A percentile compares a stretch with the other conserved stretches of the same genome.
These are phyloP conservation scores for Eutrema japonicum DNA, from an alignment of 345 rosid species.

Conservation along the genomic window DNA sequence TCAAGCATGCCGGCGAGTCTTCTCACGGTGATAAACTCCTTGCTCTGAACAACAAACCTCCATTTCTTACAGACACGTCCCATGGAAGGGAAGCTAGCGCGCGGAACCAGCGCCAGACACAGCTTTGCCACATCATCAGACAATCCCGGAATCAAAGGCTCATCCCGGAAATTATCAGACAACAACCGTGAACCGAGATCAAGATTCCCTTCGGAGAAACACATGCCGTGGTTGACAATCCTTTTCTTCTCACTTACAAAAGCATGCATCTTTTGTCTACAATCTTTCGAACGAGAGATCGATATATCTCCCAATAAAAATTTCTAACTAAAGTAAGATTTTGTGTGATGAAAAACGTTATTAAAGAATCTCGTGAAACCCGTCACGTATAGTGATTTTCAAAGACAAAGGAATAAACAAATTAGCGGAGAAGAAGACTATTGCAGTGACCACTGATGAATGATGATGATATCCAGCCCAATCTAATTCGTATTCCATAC, in stretches of 20 bases:
- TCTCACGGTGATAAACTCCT: conserved; percentile 71
- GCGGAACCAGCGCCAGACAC: conserved; percentile 88
- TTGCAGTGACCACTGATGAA: conserved; percentile 57
- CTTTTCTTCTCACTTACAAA: conserved; percentile 59
- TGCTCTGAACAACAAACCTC: conserved; percentile 79
- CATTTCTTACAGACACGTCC: conserved; percentile 86
- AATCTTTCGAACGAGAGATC: conserved; percentile 9
- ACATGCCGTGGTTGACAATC: conserved; percentile 37
- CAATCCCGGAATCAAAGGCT: conserved; percentile 74
- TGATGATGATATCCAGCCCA: conserved; percentile 55
- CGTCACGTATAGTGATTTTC: conserved; percentile 86
- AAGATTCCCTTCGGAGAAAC: conserved; percentile 52
- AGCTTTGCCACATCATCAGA: conserved; percentile 87
- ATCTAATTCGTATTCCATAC: conserved; percentile 83
- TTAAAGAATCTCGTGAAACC: conserved; percentile 72
- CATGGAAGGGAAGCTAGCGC: conserved; percentile 66
- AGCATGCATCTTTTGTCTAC: conserved; percentile 52
- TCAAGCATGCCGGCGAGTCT: conserved; percentile 73
- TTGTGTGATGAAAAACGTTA: conserved; percentile 30
- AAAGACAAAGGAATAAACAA: conserved; percentile 77
- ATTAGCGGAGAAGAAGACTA: conserved; percentile 66
- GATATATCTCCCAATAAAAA: conserved; percentile 41
- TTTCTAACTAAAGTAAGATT: conserved; percentile 41
- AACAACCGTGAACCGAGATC: conserved; percentile 44
- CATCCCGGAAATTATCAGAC: conserved; percentile 42